These are phyloP conservation scores for Neofusicoccum cordaticola DNA, from an alignment of 2,329 filamentous ascomycete genomes.

Conservation along the genomic window DNA sequence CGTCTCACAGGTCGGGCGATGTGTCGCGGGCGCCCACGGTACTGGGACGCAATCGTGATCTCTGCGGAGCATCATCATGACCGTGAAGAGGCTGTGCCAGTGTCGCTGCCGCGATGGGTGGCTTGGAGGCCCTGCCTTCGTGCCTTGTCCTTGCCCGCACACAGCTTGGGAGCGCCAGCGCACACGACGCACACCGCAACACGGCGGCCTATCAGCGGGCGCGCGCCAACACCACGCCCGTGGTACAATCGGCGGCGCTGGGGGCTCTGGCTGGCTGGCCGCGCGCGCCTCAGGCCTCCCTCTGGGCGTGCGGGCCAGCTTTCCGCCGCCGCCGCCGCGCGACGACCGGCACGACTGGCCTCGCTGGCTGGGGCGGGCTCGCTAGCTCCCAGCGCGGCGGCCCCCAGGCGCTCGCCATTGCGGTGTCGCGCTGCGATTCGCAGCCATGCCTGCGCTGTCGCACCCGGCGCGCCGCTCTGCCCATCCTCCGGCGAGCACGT, in stretches of 20 bases:
- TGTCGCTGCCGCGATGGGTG: conserved; percentile 4
- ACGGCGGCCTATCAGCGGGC: conserved; percentile 7
- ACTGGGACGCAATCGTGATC: conserved; percentile 16
- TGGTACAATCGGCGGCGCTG: conserved; percentile 13
- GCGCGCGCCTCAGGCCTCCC: neutral
- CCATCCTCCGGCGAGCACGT: conserved; percentile 15
- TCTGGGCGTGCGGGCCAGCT: neutral
- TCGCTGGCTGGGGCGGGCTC: neutral
- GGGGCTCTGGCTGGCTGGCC: conserved; percentile 8
- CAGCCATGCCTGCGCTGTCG: conserved; percentile 10
- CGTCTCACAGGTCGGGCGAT: conserved; percentile 11
- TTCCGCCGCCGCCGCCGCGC: neutral
- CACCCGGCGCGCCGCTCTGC: conserved; percentile 8
- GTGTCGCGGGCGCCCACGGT: conserved; percentile 10
- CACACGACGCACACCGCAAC: conserved; percentile 19
- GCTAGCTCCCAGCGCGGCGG: neutral
- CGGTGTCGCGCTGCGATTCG: conserved; percentile 13
- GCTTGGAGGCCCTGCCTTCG: conserved; percentile 13
- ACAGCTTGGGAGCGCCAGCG: conserved; percentile 15
- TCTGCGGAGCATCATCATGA: conserved; percentile 9
- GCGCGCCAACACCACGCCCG: conserved; percentile 9
- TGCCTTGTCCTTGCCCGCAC: conserved; percentile 13
- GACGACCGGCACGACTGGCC: neutral
- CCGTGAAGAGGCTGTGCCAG: conserved; percentile 8
- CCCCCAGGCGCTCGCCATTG: neutral